These are phyloP conservation scores for Basipetospora chlamydospora DNA, from an alignment of 2,329 filamentous ascomycete genomes.

Conservation along the genomic window DNA sequence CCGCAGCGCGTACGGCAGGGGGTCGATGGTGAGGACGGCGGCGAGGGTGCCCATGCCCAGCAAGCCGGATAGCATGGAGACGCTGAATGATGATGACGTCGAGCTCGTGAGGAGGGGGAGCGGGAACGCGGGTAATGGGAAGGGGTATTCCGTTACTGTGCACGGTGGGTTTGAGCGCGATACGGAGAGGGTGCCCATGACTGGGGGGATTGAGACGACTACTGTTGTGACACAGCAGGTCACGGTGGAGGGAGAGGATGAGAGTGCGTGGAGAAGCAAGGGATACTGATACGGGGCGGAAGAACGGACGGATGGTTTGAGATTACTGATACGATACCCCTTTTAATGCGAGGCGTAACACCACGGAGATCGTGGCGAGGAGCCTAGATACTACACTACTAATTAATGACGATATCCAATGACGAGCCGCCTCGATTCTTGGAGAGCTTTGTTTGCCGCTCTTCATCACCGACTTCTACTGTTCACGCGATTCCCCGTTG, in stretches of 20 bases:
- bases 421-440: no score
- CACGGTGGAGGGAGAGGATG: neutral
- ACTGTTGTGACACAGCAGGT: conserved; percentile 12
- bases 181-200: conserved; percentile 6
- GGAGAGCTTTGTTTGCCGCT: no score
- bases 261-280: no score
- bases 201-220: conserved; percentile 11
- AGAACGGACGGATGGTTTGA: no score
- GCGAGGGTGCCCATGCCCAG: neutral
- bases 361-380: no score
- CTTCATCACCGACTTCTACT: no score
- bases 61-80: conserved; percentile 5
- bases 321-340: no score
- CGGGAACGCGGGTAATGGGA: neutral
- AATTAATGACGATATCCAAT: no score
- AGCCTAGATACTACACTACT: no score
- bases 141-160: neutral
- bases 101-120: neutral
- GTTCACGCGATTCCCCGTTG: no score
- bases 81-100: neutral
- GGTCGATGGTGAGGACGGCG: neutral
- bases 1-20: neutral
- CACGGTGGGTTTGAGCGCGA: neutral
- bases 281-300: no score
- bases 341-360: no score